phyloP scores from a whole-genome alignment of 768 basidiomycete species.

The Hericium erinaceus region DNA sequence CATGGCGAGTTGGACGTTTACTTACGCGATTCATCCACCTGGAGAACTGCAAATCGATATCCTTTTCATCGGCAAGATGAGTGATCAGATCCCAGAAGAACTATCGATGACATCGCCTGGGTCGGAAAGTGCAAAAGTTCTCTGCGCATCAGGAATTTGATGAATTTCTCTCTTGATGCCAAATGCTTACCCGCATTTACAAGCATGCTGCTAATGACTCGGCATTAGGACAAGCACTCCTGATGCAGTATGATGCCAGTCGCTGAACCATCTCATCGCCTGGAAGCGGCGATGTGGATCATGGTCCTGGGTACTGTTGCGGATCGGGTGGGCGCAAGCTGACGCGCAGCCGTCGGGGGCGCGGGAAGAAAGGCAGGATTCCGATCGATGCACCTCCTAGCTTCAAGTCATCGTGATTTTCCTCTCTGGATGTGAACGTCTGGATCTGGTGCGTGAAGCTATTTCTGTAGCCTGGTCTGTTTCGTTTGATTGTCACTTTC shows the following conservation, averaged over 20 bases:
- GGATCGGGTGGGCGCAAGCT: slow-evolving; percentile 35
- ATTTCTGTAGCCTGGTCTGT: background rate
- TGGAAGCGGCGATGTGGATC: slow-evolving; percentile 46
- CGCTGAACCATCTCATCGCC: slow-evolving; percentile 73
- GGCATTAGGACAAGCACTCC: slow-evolving; percentile 93
- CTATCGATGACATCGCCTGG: too few relatives aligned
- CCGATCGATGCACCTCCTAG: slow-evolving; percentile 38
- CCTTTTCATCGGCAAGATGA: too few relatives aligned
- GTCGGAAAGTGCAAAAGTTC: too few relatives aligned
- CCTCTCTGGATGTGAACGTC: slow-evolving; percentile 96
- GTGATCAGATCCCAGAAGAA: too few relatives aligned
- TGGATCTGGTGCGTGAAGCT: slow-evolving; percentile 75
- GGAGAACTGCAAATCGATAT: too few relatives aligned
- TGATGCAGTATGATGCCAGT: slow-evolving; percentile 84
- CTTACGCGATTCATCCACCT: too few relatives aligned
- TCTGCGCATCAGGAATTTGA: too few relatives aligned
- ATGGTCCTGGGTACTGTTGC: slow-evolving; percentile 29
- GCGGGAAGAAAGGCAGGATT: slow-evolving; percentile 32
- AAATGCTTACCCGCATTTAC: too few relatives aligned
- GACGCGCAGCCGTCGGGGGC: slow-evolving; percentile 43
- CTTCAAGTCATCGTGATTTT: slow-evolving; percentile 91
- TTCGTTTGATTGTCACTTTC: background rate
- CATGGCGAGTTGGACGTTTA: too few relatives aligned
- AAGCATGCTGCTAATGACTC: slow-evolving; percentile 92
- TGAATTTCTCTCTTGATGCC: too few relatives aligned